Evolutionary conservation across 2,329 filamentous ascomycete genomes (phyloP), one percentile per base, ranked within the genome.

Genomic region (Fusarium secorum): DNA sequence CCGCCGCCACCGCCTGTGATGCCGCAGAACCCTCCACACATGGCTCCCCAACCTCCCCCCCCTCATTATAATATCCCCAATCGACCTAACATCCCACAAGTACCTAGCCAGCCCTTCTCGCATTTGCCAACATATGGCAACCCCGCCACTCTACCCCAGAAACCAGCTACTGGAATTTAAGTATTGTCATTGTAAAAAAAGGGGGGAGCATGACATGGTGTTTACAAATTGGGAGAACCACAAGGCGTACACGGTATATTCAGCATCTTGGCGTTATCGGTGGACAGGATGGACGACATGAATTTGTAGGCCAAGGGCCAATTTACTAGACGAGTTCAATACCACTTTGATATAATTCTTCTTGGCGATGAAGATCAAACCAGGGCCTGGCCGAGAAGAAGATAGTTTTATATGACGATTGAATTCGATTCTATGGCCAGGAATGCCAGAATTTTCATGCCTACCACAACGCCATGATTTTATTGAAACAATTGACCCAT

Each of bases 101-200:
- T 81, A 45, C 81, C 81, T 48, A 77, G 76, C 56, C 86, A 85
- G 73, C 77, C 83, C 10, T 89, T 85, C 73, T 84, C 82, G 66
- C 86, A 88, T 73, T 79, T 89, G 69, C 86, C 81, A 24, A 79
- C 86, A 45, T 89, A 89, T 72, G 87, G 87, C 70, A 89, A 89
- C 77, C 87, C 87, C 63, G 86, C 87, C 35, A 86, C 86, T 35
- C 77, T 89, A 76, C 87, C 87, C 65, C 87, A 89, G 76, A 89
- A 89, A 79, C 87, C 87, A 64, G 81, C 85, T 36, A 83, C 84
- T 64, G 84, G 83, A 75, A 82, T 85, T 74, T 85, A 83, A 69
- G 75, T 68, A 72, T 71, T 17, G 68, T 54, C 58, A 72, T 71
- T 22, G 64, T 57, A 28, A 65, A 70, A 55, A 48, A 26, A 48